Percentiles rank a stretch among this genome's conserved stretches.
These are phyloP conservation scores for Colletotrichum destructivum DNA, from an alignment of 2,329 filamentous ascomycete species.

Conservation along the genomic window DNA sequence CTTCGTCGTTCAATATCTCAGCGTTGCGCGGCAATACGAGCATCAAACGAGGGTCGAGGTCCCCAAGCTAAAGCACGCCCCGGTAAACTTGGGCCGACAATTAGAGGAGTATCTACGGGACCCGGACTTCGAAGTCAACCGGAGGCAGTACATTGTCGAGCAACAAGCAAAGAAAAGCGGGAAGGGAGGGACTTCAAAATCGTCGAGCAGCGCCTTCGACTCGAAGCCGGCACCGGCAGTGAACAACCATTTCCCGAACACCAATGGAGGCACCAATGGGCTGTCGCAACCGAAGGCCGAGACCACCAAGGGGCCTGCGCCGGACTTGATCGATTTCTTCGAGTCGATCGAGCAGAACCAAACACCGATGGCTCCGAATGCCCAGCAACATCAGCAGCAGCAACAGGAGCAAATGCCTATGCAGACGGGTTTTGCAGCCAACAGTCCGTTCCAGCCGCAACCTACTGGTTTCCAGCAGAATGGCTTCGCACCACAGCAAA, in stretches of 20 bases:
- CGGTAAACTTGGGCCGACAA: conserved; percentile 89
- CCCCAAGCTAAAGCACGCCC: conserved; percentile 96
- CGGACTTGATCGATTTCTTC: conserved; percentile 94
- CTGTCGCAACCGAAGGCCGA: conserved; percentile 58
- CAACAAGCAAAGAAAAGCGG: conserved; percentile 79
- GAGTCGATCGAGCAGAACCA: conserved; percentile 93
- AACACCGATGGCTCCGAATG: conserved; percentile 72
- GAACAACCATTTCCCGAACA: conserved; percentile 61
- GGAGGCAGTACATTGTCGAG: conserved; percentile 91
- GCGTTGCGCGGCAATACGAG: conserved; percentile 89
- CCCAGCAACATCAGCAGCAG: conserved; percentile 51
- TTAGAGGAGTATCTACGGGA: conserved; percentile 96
- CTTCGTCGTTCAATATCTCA: conserved; percentile 90
- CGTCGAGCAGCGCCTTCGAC: conserved; percentile 51
- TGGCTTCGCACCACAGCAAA: conserved; percentile 60
- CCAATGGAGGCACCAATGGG: conserved; percentile 56
- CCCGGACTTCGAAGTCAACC: conserved; percentile 93
- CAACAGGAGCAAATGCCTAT: conserved; percentile 52
- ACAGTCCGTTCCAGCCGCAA: conserved; percentile 52
- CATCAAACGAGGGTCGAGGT: conserved; percentile 94
- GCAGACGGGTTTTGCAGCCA: conserved; percentile 48
- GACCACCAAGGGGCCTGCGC: conserved; percentile 74
- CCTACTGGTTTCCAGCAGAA: conserved; percentile 56
- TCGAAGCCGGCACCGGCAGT: conserved; percentile 55
- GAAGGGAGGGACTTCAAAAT: conserved; percentile 48